phyloP scores from a whole-genome alignment of 441 rosid genomes.

The Viola pubescens region DNA sequence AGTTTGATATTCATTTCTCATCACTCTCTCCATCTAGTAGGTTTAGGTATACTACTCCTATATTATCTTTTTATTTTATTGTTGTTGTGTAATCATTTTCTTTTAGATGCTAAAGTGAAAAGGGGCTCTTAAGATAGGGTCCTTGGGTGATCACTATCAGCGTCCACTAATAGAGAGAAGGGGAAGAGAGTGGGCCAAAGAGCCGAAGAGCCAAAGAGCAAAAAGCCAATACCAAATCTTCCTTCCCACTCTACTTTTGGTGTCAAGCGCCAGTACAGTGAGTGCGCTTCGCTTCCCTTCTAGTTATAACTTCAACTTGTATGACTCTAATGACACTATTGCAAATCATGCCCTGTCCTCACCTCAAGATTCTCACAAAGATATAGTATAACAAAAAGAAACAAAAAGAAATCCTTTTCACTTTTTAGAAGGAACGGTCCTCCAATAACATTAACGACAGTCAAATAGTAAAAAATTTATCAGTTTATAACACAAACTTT shows the following conservation, averaged over 20 bases:
- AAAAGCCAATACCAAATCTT: neutral
- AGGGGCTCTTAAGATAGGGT: neutral
- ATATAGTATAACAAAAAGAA: conserved; percentile 5
- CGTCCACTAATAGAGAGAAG: conserved; percentile 7
- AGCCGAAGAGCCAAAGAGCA: neutral
- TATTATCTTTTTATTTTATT: no score
- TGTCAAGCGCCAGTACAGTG: neutral
- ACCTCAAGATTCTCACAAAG: neutral
- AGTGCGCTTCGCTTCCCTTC: neutral
- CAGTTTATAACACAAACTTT: no score
- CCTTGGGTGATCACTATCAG: conserved; percentile 4
- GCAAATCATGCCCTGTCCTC: conserved; percentile 8
- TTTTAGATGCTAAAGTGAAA: conserved; percentile 11
- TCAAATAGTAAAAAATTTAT: no score
- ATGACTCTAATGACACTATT: neutral
- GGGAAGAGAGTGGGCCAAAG: no score
- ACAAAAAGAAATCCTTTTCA: conserved; percentile 6
- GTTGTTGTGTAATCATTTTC: neutral
- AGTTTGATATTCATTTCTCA: conserved; percentile 5
- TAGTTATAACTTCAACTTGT: no score
- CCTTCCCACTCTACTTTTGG: conserved; percentile 13
- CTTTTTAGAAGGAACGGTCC: conserved; percentile 23
- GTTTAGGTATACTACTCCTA: no score
- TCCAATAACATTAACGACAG: neutral
- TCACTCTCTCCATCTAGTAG: conserved; percentile 5